Evolutionary conservation across 2,329 filamentous ascomycete species (phyloP), one percentile per base, ranked within the genome.

Genomic region (Cyphellophora attinorum): DNA sequence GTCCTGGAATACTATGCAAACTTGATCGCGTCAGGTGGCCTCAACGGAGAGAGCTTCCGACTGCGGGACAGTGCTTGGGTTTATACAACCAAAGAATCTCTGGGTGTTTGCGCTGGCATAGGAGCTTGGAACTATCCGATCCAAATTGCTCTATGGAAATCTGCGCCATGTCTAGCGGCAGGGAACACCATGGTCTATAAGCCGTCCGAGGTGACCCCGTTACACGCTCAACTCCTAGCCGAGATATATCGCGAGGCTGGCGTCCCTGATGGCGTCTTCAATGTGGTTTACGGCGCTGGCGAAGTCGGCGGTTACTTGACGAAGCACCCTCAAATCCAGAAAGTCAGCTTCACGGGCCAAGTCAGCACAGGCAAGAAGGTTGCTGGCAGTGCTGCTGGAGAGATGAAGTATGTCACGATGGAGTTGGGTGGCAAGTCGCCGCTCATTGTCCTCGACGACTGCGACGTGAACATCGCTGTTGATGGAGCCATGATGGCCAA

Each of bases 41-140:
- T 89, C 43, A 86, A 89, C 50, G 85, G 85, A 39, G 83, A 89
- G 58, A 81, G 82, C 13, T 78, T 79, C 31, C 75, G 78, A 37
- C 66, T 93, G 27, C 71, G 85, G 25, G 68, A 77, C 33, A 79
- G 85, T 46, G 84, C 85, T 3, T 86, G 80, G 73, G 76, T 91
- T 23, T 85, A 88, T 58, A 88, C 82, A 8, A 79, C 76, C 51
- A 89, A 91, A 56, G 81, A 84, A 48, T 72, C 85, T 4, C 64
- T 93, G 12, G 85, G 85, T 16, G 84, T 91, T 11, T 93, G 85
- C 55, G 85, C 74, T 11, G 85, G 83, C 38, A 93, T 93, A 46
- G 85, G 85, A 36, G 85, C 85, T 11, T 93, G 85, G 85, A 93
- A 93, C 60, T 93, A 93, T 54, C 85, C 85, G 10, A 82, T 93